phyloP scores from a whole-genome alignment of 257 asterid species.

The Solanum etuberosum region DNA sequence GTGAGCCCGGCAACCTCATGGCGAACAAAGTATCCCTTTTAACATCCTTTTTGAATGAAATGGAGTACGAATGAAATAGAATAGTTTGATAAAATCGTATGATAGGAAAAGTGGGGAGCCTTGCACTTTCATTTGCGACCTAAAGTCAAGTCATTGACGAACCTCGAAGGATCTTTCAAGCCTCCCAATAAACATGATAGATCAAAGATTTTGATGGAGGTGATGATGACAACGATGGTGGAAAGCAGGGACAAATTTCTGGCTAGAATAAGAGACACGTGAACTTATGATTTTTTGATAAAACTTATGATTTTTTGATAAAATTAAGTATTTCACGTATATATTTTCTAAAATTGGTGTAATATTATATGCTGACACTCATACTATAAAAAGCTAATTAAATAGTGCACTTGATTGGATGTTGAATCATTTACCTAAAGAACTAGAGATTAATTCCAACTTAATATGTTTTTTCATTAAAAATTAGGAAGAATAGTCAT shows the following conservation, averaged over 20 bases:
- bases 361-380: too few relatives aligned
- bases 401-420: too few relatives aligned
- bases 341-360: too few relatives aligned
- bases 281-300: too few relatives aligned
- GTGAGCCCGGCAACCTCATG: background rate
- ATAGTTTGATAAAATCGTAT: background rate
- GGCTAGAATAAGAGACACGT: background rate
- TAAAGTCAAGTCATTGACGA: background rate
- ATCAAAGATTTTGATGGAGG: background rate
- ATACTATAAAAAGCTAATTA: too few relatives aligned
- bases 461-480: too few relatives aligned
- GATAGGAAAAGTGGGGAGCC: background rate
- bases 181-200: background rate
- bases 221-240: background rate
- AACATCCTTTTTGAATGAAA: too few relatives aligned
- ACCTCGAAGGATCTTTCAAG: rapidly evolving
- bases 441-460: too few relatives aligned
- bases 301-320: too few relatives aligned
- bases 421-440: rapidly evolving
- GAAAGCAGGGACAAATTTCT: too few relatives aligned
- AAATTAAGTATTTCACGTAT: too few relatives aligned
- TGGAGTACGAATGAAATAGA: background rate
- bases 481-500: too few relatives aligned
- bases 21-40: background rate
- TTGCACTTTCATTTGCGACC: rapidly evolving